These are phyloP conservation scores for Tremella yokohamensis DNA, from an alignment of 768 basidiomycete species.

Conservation along the genomic window DNA sequence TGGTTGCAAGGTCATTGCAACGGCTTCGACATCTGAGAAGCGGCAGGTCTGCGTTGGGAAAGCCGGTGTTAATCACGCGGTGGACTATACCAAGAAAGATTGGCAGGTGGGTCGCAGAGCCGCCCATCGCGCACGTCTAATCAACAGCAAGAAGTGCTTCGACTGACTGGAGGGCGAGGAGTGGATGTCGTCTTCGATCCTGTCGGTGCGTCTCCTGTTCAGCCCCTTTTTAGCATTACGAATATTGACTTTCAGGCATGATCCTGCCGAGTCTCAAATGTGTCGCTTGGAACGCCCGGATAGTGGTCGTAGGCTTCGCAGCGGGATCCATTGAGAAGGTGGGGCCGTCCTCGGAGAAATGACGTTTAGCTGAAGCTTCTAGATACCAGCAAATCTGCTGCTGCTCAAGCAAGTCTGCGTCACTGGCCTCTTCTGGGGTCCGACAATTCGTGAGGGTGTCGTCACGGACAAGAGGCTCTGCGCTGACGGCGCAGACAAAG, in stretches of 20 bases:
- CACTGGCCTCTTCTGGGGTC: conserved; percentile 83
- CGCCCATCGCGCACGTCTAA: neutral
- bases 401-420: conserved; percentile 81
- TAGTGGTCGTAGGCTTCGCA: conserved; percentile 89
- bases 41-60: conserved; percentile 68
- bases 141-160: conserved; percentile 69
- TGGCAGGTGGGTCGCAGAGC: conserved; percentile 59
- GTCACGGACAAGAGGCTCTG: neutral
- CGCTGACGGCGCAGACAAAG: conserved; percentile 53
- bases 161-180: conserved; percentile 76
- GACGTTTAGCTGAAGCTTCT: neutral
- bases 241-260: conserved; percentile 55
- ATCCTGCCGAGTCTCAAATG: conserved; percentile 67
- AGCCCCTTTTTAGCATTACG: neutral
- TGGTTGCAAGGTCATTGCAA: conserved; percentile 92
- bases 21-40: conserved; percentile 63
- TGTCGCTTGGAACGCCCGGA: conserved; percentile 89
- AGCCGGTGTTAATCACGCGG: conserved; percentile 76
- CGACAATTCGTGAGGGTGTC: conserved; percentile 53
- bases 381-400: conserved; percentile 75
- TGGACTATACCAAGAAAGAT: conserved; percentile 70
- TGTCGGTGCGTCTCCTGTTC: conserved; percentile 44
- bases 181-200: conserved; percentile 57
- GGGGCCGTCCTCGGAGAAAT: conserved; percentile 4
- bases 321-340: conserved; percentile 81